These are phyloP conservation scores for Acidomyces sp. DNA, from an alignment of 495 filamentous ascomycete species.

Conservation along the genomic window DNA sequence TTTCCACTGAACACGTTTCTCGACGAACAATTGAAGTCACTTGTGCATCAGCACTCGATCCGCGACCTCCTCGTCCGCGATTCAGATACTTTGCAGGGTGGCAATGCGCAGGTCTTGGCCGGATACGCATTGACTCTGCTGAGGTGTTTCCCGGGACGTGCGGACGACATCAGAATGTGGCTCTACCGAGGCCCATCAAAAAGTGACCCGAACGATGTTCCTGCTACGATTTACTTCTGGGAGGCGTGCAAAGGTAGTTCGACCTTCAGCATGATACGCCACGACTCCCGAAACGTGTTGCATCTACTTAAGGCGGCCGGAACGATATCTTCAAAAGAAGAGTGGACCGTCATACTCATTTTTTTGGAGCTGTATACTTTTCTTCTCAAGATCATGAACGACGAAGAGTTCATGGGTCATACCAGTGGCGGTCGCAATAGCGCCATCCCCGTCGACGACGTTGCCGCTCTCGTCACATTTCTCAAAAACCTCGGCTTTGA, in stretches of 20 bases:
- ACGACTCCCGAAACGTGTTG: conserved; percentile 45
- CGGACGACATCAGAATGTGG: conserved; percentile 93
- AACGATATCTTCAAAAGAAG: conserved; percentile 37
- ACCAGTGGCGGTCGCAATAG: conserved; percentile 47
- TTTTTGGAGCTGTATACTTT: conserved; percentile 94
- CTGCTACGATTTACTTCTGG: conserved; percentile 86
- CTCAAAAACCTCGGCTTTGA: conserved; percentile 88
- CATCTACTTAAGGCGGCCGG: conserved; percentile 38
- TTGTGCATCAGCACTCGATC: conserved; percentile 46
- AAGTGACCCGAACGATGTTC: conserved; percentile 33
- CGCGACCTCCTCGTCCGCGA: conserved; percentile 20
- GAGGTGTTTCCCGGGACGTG: conserved; percentile 66
- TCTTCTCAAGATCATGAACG: conserved; percentile 79
- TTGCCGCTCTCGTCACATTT: conserved; percentile 66
- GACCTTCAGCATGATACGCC: conserved; percentile 51
- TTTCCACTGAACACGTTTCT: conserved; percentile 23
- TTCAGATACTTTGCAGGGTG: conserved; percentile 24
- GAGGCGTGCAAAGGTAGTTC: conserved; percentile 52
- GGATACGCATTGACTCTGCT: conserved; percentile 78
- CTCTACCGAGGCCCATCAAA: conserved; percentile 69
- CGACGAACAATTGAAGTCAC: conserved; percentile 41
- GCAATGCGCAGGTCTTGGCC: conserved; percentile 58
- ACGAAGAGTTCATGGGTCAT: conserved; percentile 56
- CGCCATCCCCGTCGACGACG: conserved; percentile 53
- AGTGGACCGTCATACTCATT: conserved; percentile 80